Base-by-base conservation (phyloP, 2,329 filamentous ascomycete species). In the Niveomyces coronatus region DNA sequence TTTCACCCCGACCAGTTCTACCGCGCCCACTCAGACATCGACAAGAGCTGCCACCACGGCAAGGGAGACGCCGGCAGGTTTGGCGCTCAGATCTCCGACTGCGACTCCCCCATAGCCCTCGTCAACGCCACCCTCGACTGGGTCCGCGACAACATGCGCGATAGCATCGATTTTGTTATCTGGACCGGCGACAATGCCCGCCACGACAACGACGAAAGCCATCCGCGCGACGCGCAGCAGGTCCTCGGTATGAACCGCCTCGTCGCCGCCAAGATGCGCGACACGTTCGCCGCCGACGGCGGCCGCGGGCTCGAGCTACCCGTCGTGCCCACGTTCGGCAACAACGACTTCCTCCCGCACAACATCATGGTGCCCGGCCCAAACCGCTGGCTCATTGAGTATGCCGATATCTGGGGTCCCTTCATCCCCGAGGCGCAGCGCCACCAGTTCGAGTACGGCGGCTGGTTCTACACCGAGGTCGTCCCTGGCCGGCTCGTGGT, bases 321-420 rank as follows among this genome's bases (percentile, higher is more conserved):
- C 4, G 76, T 96, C 20, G 70, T 98, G 15, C 88, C 91, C 0
- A 95, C 81, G 0, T 80, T 95, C 49, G 91, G 91, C 44, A 98
- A 98, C 64, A 98, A 98, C 60, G 91, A 98, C 53, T 88, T 98
- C 42, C 76, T 95, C 43, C 91, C 91, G 2, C 91, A 98, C 63
- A 98, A 98, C 53, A 93, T 96, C 53, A 79, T 98, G 56, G 67
- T 77, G 29, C 70, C 76, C 1, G 91, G 89, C 0, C 91, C 91
- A 13, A 95, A 95, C 52, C 73, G 74, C 45, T 94, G 89, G 80
- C 83, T 94, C 1, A 74, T 74, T 42, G 70, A 71, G 32, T 95
- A 91, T 50, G 66, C 76, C 18, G 70, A 82, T 16, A 76, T 96
- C 16, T 98, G 91, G 91, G 63, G 65, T 33, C 70, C 71, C 26